These are phyloP conservation scores for Cercospora sesami DNA, from an alignment of 2,329 filamentous ascomycete species.

Conservation along the genomic window DNA sequence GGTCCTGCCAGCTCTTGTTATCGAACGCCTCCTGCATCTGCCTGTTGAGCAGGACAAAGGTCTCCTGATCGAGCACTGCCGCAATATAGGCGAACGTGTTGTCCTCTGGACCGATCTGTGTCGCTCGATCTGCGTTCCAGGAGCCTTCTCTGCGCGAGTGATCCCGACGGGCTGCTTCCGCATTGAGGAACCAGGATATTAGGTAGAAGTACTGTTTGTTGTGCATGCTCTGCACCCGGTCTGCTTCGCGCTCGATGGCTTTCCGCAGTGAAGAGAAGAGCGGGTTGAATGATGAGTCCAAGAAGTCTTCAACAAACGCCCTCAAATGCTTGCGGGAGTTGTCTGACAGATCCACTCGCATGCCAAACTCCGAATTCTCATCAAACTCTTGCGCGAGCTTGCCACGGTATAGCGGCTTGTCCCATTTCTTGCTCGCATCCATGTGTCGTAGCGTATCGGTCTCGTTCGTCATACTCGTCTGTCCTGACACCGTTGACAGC, in stretches of 20 bases:
- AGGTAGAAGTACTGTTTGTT: slow-evolving; percentile 88
- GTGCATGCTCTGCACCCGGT: slow-evolving; percentile 73
- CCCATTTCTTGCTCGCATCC: slow-evolving; percentile 87
- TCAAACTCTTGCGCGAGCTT: slow-evolving; percentile 50
- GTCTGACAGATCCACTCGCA: slow-evolving; percentile 66
- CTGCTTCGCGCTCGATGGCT: slow-evolving; percentile 84
- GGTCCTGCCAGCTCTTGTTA: slow-evolving; percentile 80
- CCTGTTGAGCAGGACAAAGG: slow-evolving; percentile 83
- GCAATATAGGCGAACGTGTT: slow-evolving; percentile 86
- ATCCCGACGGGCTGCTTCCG: slow-evolving; percentile 69
- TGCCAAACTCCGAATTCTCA: slow-evolving; percentile 71
- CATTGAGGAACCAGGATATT: slow-evolving; percentile 82
- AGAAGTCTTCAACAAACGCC: slow-evolving; percentile 84
- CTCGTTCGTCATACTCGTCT: slow-evolving; percentile 75
- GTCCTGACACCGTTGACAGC: slow-evolving; percentile 82
- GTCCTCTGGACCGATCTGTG: slow-evolving; percentile 50
- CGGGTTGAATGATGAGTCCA: slow-evolving; percentile 94
- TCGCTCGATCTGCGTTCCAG: slow-evolving; percentile 43
- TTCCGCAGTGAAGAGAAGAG: slow-evolving; percentile 78
- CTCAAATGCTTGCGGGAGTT: slow-evolving; percentile 75
- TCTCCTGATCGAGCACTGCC: slow-evolving; percentile 88
- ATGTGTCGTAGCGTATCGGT: slow-evolving; percentile 78
- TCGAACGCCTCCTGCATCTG: slow-evolving; percentile 77
- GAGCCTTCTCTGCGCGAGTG: slow-evolving; percentile 47
- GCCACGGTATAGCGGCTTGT: slow-evolving; percentile 65